phyloP scores from a whole-genome alignment of 176 grass and related monocot genomes.

The Otatea glauca region DNA sequence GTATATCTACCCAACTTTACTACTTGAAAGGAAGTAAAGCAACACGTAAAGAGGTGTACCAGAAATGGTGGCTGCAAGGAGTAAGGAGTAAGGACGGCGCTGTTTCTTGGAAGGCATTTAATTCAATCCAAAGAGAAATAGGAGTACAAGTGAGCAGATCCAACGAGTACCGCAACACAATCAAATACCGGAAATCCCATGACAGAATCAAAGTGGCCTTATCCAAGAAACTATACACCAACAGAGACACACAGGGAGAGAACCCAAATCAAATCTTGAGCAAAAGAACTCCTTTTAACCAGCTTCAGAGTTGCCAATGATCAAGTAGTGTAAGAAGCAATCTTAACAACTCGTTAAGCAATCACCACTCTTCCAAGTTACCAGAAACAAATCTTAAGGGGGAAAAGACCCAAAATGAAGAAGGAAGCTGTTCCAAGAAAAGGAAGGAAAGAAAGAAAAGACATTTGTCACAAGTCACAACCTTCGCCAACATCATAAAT shows the following conservation, averaged over 20 bases:
- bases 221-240: not conserved
- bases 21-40: constrained; percentile 28
- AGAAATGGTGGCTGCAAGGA: constrained; percentile 37
- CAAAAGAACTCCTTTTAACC: not conserved
- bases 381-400: not conserved
- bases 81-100: constrained; percentile 9
- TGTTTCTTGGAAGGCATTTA: constrained; percentile 45
- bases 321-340: not conserved
- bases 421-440: not conserved
- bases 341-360: not conserved
- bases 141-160: constrained; percentile 22
- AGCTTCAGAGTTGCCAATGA: not conserved
- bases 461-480: not conserved
- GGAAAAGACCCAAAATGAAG: not conserved
- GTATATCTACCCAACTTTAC: constrained; percentile 7
- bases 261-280: constrained; percentile 38
- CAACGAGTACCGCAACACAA: not conserved
- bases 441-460: not conserved
- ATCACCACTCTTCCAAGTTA: not conserved
- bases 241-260: not conserved
- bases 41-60: constrained; percentile 27
- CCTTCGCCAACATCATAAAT: not conserved
- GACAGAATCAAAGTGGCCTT: constrained; percentile 9
- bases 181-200: not conserved
- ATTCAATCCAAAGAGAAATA: constrained; percentile 23